Base-by-base conservation (phyloP, 2,329 filamentous ascomycete genomes). In the Hawksworthiomyces lignivorus region DNA sequence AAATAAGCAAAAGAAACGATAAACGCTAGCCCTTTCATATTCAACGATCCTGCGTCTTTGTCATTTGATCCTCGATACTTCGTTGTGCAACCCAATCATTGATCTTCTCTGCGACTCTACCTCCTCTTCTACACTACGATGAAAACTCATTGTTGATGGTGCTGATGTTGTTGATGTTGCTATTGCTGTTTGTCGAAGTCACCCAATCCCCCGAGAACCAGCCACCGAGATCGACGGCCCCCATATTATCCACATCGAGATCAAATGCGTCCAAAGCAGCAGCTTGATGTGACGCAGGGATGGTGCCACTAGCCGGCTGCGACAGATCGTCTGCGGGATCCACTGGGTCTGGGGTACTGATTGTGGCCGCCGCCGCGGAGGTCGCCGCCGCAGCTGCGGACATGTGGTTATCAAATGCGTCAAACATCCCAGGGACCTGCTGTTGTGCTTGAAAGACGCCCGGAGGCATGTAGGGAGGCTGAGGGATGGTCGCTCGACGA, bases 241-340 rank as follows among this genome's bases (percentile, higher is more conserved):
- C 54, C 18, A 56, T 53, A 11, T 41, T 47, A 15, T 57, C 55
- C 10, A 56, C 40, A 14, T 57, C 57, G 20, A 62, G 56, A 36
- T 60, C 56, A 35, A 61, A 52, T 5, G 54, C 59, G 29, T 62
- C 56, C 7, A 60, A 45, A 1, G 58, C 50, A 19, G 22, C 27
- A 2, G 19, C 19, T 22, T 29, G 37, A 22, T 18, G 36, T 6
- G 22, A 18, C 17, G 29, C 26, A 8, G 32, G n/a, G 10, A 22
- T 26, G 20, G 21, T 26, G 24, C 8, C 8, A 8, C 12, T 12
- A 12, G 24, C 8, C 8, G 24, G 24, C 12, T 26, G 8, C 12
- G 24, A 12, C 24, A 12, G 3, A 26, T 26, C 24, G 12, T 12
- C 24, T 8, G 24, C 12, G 24, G n/a, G n/a, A n/a, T n/a, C n/a